These are phyloP conservation scores for Trichosporon asahii DNA, from an alignment of 1,284 basidiomycete species.

Conservation along the genomic window DNA sequence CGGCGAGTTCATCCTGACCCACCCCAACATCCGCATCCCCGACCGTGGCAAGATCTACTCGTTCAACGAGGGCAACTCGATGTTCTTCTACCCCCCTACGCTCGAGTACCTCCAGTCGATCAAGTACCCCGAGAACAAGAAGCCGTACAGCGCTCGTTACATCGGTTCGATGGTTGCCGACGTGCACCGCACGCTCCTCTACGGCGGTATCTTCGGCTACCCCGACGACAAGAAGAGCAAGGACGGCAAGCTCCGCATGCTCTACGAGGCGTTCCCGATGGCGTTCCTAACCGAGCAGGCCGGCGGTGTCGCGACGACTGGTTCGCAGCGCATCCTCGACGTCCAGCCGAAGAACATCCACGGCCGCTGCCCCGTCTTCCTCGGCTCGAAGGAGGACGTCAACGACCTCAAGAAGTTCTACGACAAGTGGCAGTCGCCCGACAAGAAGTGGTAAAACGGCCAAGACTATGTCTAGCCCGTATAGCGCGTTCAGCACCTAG, in stretches of 20 bases:
- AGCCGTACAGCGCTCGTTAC: constrained; percentile 88
- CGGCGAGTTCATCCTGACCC: constrained; percentile 98
- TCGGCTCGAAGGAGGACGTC: constrained; percentile 93
- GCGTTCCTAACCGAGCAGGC: constrained; percentile 93
- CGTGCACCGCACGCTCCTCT: constrained; percentile 84
- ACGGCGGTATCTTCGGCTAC: constrained; percentile 98
- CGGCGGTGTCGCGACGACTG: constrained; percentile 93
- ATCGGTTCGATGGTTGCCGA: constrained; percentile 93
- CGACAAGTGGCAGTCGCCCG: constrained; percentile 49
- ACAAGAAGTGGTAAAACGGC: constrained; percentile 40
- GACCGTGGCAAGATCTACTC: constrained; percentile 97
- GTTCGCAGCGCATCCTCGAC: constrained; percentile 85
- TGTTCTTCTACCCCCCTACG: constrained; percentile 87
- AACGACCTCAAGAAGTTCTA: constrained; percentile 83
- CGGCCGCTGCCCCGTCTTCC: constrained; percentile 87
- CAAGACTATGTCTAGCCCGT: neutral
- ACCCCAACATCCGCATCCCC: constrained; percentile 94
- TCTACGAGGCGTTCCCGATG: constrained; percentile 99
- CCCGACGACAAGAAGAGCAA: constrained; percentile 98
- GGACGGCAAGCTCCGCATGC: constrained; percentile 81
- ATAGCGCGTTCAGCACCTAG: neutral
- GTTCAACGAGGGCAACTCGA: constrained; percentile 97
- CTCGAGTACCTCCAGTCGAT: constrained; percentile 87
- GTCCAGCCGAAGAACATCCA: constrained; percentile 86
- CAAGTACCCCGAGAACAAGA: constrained; percentile 74